Base-by-base conservation (phyloP, 1,284 basidiomycete genomes). In the Pyrrhoderma noxium region DNA sequence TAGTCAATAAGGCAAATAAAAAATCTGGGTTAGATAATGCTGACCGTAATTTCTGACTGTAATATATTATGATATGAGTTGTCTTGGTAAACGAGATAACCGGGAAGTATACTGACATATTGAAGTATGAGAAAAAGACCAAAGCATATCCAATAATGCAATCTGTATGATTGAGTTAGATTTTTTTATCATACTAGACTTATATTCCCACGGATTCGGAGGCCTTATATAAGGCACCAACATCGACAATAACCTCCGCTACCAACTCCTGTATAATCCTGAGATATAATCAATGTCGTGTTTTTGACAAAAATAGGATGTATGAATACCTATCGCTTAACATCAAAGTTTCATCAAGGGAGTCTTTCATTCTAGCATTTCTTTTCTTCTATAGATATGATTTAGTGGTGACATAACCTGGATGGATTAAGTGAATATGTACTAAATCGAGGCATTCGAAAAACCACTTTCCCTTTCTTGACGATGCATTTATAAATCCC, bases 391-490 rank as follows among this genome's bases (percentile, higher is more conserved):
- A 48, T 1, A 49, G 25, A 38, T 27, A 44, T n/a, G 9, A 23
- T 19, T 18, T 21, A 34, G 25, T n/a, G 4, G 8, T 21, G 21
- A 21, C 21, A 16, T 13, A 8, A 7, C 47, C 7, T 23, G 22
- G 2, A 44, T 41, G 22, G 9, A 19, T 0, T 16, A 52, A 7
- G 43, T 16, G 34, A 37, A 8, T 14, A 61, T 78, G 54, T 49
- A 89, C 90, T 67, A 94, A 64, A 58, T 93, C 87, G 63, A 92
- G 74, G 51, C 76, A 91, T 1, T 83, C 83, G 64, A 93, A 93
- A 11, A 78, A 63, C 75, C 77, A 84, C 59, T 79, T 79, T 11
- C 80, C 82, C 57, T 82, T 87, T 65, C 80, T 82, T 54, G 76
- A 67, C 0, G 71, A 71, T 2, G 79, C 73, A 58, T 91, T 88